Evolutionary conservation across 805 yeast species (phyloP), one percentile per base, ranked within the genome.

Genomic region (Yarrowia sp.): DNA sequence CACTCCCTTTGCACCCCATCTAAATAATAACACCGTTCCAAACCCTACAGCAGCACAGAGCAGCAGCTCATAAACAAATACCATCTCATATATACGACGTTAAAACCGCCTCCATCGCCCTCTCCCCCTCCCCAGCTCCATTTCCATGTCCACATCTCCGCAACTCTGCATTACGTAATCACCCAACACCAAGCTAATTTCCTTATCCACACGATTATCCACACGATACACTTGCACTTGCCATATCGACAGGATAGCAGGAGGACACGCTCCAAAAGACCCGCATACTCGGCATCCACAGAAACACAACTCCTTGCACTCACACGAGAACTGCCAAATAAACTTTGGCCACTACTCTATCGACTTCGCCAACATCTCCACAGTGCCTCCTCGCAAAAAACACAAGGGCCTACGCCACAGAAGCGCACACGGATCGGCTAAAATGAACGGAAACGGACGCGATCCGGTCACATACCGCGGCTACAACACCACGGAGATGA

Each of bases 401-500:
- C 58, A 35, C 41, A 51, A 51, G 42, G 58, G 58, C 58, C 16
- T n/a, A 16, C 61, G 46, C 46, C 61, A 55, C 29, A 53, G 25
- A 55, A 19, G 39, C 47, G 29, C 22, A 25, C 5, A 3, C 9
- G 61, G 47, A 22, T 16, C 32, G 49, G 49, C 33, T 27, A 55
- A 38, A 55, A 55, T 38, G 61, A 39, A 39, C 25, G 61, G 47
- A 39, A 55, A 55, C 13, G 61, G 36, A 53, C 60, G 46, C 25
- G 24, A 42, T 18, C 32, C 35, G 16, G 27, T 21, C 38, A 25
- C 60, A 18, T 71, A 69, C 62, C 62, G 47, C 51, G 75, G 75
- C 18, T 69, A 68, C 39, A 67, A 70, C 59, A 64, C 65, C 32
- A 65, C 64, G 19, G 81, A 82, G 66, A 72, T 81, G 19, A 77